Evolutionary conservation across 2,329 filamentous ascomycete genomes (phyloP), one percentile per base, ranked within the genome.

Genomic region (Aspergillus piperis): DNA sequence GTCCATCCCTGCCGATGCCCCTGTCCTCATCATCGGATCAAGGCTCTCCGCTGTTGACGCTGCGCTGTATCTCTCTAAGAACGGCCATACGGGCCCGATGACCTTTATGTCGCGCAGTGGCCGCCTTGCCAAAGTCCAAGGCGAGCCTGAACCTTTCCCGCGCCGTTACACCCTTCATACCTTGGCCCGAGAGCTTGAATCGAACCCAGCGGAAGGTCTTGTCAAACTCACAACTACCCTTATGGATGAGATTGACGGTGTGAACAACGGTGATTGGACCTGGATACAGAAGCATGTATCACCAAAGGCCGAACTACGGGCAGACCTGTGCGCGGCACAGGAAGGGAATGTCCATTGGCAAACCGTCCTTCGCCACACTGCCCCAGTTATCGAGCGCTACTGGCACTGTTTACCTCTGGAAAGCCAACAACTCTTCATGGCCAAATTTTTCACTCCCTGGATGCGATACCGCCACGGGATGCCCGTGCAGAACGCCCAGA

Each of bases 101-200:
- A 60, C 53, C 7, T 61, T 62, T 5, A 60, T 62, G 57, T 60
- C 57, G 41, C 52, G 58, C 17, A 62, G 60, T 41, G 60, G 60
- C 15, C 41, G 58, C 39, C 39, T 62, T 2, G 53, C 60, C 36
- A 62, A 57, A 25, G 58, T 62, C 3, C 60, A 62, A n/a, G 60
- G 58, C 6, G n/a, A 55, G 1, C 36, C 60, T 1, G 25, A 27
- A 15, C 60, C 57, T 7, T 57, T 57, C 10, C 21, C 60, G 2
- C 57, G 58, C 13, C 58, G 60, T 19, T 53, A 60, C 49, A 23
- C 27, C 30, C 39, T 62, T 17, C 44, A 60, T 21, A 39, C 38
- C 8, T 47, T 57, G 15, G 60, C 60, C 15, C 44, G 47, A 11
- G 17, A 59, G n/a, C 11, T 56, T 11, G 54, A 62, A 8, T 51